Conservation (phyloP, 2,329 filamentous ascomycete genomes). For the Clonostachys sp. region DNA sequence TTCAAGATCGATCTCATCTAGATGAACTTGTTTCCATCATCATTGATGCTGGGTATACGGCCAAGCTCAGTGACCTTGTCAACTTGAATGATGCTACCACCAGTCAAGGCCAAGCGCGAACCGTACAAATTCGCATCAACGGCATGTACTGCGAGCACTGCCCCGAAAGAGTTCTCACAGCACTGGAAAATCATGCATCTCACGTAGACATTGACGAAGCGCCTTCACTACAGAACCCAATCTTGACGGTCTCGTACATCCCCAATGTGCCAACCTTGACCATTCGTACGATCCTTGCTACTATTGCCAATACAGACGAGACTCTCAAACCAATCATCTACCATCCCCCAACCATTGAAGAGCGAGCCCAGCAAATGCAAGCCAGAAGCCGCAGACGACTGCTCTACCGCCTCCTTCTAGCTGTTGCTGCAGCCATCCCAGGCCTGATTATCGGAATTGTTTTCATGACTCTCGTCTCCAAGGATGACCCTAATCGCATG, state of each 20-base stretch:
- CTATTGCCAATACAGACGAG: conserved; percentile 62
- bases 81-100: conserved; percentile 33
- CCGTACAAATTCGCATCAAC: conserved; percentile 59
- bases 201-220: conserved; percentile 37
- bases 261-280: conserved; percentile 68
- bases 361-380: conserved; percentile 71
- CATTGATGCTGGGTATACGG: conserved; percentile 63
- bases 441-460: conserved; percentile 85
- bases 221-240: conserved; percentile 57
- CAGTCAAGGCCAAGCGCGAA: neutral
- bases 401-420: conserved; percentile 57
- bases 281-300: conserved; percentile 66
- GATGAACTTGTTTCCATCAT: conserved; percentile 39
- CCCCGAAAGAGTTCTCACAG: conserved; percentile 51
- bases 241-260: conserved; percentile 66
- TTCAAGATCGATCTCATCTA: conserved; percentile 16
- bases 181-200: conserved; percentile 31
- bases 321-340: conserved; percentile 66
- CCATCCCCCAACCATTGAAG: conserved; percentile 78
- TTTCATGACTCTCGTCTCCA: conserved; percentile 77
- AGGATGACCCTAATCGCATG: conserved; percentile 33
- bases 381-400: conserved; percentile 50
- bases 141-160: conserved; percentile 76
- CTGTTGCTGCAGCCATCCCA: conserved; percentile 68
- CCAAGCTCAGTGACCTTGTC: conserved; percentile 47